These are phyloP conservation scores for Sisymbrium altissimum DNA, from an alignment of 345 rosid species.

Conservation along the genomic window DNA sequence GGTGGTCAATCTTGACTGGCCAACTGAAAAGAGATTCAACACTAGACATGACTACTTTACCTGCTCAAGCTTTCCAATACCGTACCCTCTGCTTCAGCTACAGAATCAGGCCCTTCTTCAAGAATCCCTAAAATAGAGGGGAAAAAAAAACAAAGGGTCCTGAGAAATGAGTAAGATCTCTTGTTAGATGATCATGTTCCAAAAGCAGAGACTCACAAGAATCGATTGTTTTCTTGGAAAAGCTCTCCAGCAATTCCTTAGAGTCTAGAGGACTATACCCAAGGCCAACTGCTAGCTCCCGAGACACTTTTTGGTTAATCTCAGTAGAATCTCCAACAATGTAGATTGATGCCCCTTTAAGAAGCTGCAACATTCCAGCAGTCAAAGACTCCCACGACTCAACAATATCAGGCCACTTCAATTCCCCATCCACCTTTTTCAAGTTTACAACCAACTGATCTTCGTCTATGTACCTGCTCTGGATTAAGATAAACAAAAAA, in stretches of 20 bases:
- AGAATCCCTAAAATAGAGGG: conserved; percentile 54
- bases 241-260: conserved; percentile 69
- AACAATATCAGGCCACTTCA: conserved; percentile 87
- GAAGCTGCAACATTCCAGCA: conserved; percentile 69
- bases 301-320: conserved; percentile 69
- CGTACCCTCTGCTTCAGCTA: conserved; percentile 64
- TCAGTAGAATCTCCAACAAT: conserved; percentile 73
- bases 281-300: conserved; percentile 78
- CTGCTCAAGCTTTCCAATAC: conserved; percentile 80
- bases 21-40: conserved; percentile 1
- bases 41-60: conserved; percentile 31
- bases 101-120: conserved; percentile 62
- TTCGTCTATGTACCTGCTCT: conserved; percentile 74
- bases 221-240: conserved; percentile 67
- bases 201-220: conserved; percentile 61
- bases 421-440: conserved; percentile 77
- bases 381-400: conserved; percentile 92
- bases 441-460: conserved; percentile 75
- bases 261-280: conserved; percentile 87
- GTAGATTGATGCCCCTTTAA: conserved; percentile 77
- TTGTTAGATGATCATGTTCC: background rate
- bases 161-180: background rate
- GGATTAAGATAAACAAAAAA: background rate
- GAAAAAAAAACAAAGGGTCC: background rate
- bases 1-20: background rate